Percentiles rank a stretch among this genome's conserved stretches.
Conservation (phyloP, 345 rosid species). For the Eutrema yunnanense region DNA sequence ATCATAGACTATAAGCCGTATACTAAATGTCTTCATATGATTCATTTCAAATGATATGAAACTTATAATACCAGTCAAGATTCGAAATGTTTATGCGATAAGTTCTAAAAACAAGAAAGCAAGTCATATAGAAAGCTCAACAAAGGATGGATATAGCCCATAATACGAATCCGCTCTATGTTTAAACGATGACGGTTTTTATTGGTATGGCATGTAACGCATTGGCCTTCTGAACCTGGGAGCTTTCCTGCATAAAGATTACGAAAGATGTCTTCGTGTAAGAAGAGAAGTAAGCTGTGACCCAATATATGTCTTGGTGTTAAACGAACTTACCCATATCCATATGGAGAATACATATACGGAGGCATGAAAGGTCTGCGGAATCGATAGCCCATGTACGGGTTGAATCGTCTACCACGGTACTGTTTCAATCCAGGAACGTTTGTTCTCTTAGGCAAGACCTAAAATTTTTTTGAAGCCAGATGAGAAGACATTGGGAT, state of each 20-base stretch:
- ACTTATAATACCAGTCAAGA: conserved; percentile 9
- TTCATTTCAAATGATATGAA: conserved; percentile 16
- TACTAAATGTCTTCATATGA: not conserved
- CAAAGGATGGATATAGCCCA: not conserved
- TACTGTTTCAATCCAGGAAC: conserved; percentile 94
- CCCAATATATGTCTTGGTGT: not conserved
- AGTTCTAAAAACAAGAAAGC: conserved; percentile 2
- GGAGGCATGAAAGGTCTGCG: conserved; percentile 76
- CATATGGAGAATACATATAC: conserved; percentile 78
- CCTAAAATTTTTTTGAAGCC: conserved; percentile 31
- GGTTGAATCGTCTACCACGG: conserved; percentile 66
- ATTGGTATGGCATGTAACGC: conserved; percentile 93
- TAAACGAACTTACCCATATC: conserved; percentile 63
- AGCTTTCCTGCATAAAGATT: conserved; percentile 53
- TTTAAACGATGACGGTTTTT: conserved; percentile 16
- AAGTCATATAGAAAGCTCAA: conserved; percentile 17
- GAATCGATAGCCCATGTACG: conserved; percentile 59
- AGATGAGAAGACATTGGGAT: not conserved
- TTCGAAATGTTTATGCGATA: conserved; percentile 9
- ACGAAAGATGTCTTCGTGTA: not conserved
- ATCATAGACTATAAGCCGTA: too few species aligned
- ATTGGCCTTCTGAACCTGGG: conserved; percentile 85
- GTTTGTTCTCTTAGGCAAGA: conserved; percentile 80
- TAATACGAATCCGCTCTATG: not conserved
- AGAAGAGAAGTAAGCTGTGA: not conserved